Conservation (phyloP, 2,329 filamentous ascomycete species). For the Talaromyces marneffei region DNA sequence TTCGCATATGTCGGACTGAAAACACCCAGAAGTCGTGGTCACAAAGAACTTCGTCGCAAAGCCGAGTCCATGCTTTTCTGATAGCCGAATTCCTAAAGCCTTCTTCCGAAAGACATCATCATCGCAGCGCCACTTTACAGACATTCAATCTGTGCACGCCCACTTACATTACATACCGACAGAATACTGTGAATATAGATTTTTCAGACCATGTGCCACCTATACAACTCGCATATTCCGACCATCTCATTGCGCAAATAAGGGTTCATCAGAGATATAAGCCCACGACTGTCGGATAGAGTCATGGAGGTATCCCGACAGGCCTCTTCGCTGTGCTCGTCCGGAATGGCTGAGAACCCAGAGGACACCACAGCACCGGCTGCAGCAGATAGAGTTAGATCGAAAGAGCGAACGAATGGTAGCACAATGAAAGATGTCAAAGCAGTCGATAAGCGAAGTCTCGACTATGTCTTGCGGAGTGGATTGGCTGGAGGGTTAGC, state of each 20-base stretch:
- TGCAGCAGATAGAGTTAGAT: conserved; percentile 14
- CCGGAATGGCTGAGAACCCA: conserved; percentile 16
- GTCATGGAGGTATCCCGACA: conserved; percentile 31
- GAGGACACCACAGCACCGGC: conserved; percentile 5
- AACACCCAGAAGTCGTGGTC: background rate
- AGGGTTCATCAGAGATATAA: conserved; percentile 12
- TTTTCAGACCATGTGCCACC: conserved; percentile 26
- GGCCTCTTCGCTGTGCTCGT: conserved; percentile 16
- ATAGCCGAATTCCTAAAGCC: conserved; percentile 9
- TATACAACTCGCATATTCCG: conserved; percentile 14
- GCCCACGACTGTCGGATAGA: conserved; percentile 17
- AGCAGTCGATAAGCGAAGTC: conserved; percentile 62
- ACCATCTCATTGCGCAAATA: conserved; percentile 4
- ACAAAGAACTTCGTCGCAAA: background rate
- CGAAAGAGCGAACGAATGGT: conserved; percentile 14
- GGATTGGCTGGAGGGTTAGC: conserved; percentile 84
- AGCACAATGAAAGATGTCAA: conserved; percentile 21
- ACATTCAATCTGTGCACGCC: background rate
- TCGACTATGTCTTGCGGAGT: conserved; percentile 78
- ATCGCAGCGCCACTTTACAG: conserved; percentile 7
- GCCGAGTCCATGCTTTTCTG: background rate
- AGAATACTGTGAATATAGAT: background rate
- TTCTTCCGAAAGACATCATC: conserved; percentile 9
- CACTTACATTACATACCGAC: background rate
- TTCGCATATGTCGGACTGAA: background rate